Base-by-base conservation (phyloP, 257 asterid genomes). In the Nicotiana otophora region DNA sequence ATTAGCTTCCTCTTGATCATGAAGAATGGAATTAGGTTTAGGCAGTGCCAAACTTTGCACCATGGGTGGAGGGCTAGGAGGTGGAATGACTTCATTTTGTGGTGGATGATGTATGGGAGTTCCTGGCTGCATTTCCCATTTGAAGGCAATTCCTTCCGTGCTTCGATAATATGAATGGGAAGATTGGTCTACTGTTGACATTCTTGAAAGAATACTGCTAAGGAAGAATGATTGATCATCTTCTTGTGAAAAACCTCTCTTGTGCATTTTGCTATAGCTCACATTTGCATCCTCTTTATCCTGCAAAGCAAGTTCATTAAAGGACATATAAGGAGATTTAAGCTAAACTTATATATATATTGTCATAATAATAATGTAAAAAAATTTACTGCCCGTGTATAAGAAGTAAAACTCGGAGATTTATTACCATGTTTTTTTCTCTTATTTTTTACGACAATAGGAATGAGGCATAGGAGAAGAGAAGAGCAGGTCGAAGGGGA, bases 261-360 rank as follows among this genome's bases (percentile, higher is more conserved):
- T 87, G 88, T 91, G 92, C 8, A 85, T 80, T 63, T 88, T 79
- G 89, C 94, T 90, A 57, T 92, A 85, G 48, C 82, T 86, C 34
- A 87, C 84, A 78, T 77, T 88, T 10, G 84, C 86, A 67, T 69
- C 81, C 48, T 90, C 94, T 86, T 89, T 91, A 65, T 89, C 94
- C 95, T 92, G 83, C 72, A 55, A 26, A 14, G 31, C 46, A 30
- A 31, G 5, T 65, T 20, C 7, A 61, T 61, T 57, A 6, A 57
- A 17, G 1, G 3, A 57, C 1, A 57, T 16, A 16, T 17, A 57
- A 57, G 20, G 23, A 4, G 54, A 48, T 48, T 48, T 48, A 48
- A 16, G 58, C 2, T 53, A 53, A 15, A 53, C 6, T 53, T 53
- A 53, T 53, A 53, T 53, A 53, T 15, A 53, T 53, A 53, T 53